A percentile compares a stretch with the other conserved stretches of the same genome.
Conservation (phyloP, 192 early-diverging fungal genomes). For the Coemansia interrupta region DNA sequence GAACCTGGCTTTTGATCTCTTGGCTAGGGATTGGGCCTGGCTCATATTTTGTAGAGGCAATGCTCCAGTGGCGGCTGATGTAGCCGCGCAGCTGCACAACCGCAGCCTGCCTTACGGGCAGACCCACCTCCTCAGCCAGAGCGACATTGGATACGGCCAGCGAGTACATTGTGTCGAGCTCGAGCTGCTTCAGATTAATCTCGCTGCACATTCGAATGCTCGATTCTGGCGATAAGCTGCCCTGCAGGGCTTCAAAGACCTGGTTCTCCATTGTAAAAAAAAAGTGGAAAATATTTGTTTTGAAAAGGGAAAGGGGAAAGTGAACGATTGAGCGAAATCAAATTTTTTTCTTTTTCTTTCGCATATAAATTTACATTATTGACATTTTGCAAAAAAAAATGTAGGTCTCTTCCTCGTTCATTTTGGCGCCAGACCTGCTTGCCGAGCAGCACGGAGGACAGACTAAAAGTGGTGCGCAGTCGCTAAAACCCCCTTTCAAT, state of each 20-base stretch:
- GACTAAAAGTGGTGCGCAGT: too few relatives aligned
- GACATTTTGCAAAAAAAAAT: neutral
- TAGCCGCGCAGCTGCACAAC: constrained; percentile 71
- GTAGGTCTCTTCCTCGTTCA: neutral
- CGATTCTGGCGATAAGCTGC: constrained; percentile 64
- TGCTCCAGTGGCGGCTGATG: constrained; percentile 70
- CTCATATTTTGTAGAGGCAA: constrained; percentile 56
- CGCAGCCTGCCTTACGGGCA: constrained; percentile 68
- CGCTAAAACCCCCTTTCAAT: too few relatives aligned
- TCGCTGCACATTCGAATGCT: constrained; percentile 67
- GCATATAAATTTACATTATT: too few relatives aligned
- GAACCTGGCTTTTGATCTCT: constrained; percentile 39
- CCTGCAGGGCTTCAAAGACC: constrained; percentile 67
- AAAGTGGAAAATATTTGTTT: neutral
- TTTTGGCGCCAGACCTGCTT: neutral
- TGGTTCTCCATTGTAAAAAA: constrained; percentile 63
- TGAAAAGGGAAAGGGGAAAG: too few relatives aligned
- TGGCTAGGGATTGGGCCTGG: constrained; percentile 46
- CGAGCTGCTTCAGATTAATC: constrained; percentile 63
- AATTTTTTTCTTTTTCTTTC: neutral
- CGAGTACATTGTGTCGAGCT: constrained; percentile 59
- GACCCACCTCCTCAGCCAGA: constrained; percentile 57
- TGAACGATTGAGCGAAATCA: too few relatives aligned
- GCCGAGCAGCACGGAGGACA: neutral
- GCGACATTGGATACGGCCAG: constrained; percentile 65